These are phyloP conservation scores for Sarocladium oryzae DNA, from an alignment of 2,329 filamentous ascomycete genomes.

Conservation along the genomic window DNA sequence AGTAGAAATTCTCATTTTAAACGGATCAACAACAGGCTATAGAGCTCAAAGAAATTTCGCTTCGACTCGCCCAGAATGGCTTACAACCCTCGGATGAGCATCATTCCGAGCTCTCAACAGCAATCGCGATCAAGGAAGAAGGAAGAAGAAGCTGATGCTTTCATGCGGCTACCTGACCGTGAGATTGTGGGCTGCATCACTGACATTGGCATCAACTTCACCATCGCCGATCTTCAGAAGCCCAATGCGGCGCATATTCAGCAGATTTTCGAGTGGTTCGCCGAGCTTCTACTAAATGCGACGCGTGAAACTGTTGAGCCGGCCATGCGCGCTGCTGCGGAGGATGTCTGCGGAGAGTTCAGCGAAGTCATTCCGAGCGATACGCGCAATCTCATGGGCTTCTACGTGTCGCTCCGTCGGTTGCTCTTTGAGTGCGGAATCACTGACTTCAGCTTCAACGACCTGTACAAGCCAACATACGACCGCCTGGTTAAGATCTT, in stretches of 20 bases:
- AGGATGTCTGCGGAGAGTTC: conserved; percentile 79
- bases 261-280: conserved; percentile 97
- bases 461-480: conserved; percentile 86
- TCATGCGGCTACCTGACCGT: conserved; percentile 55
- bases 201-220: conserved; percentile 90
- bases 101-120: conserved; percentile 47
- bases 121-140: conserved; percentile 49
- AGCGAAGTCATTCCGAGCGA: conserved; percentile 80
- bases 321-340: conserved; percentile 85
- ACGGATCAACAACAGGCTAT: too few relatives aligned
- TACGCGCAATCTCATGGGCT: conserved; percentile 90
- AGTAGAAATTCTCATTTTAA: too few relatives aligned
- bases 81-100: conserved; percentile 55
- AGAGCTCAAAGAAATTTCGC: background rate
- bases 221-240: conserved; percentile 79
- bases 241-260: conserved; percentile 93
- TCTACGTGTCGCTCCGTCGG: conserved; percentile 77
- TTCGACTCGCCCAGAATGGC: conserved; percentile 36
- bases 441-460: conserved; percentile 86
- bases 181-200: conserved; percentile 97
- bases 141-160: conserved; percentile 52
- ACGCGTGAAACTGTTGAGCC: conserved; percentile 91
- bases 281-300: conserved; percentile 86
- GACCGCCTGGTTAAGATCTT: conserved; percentile 91
- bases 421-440: conserved; percentile 85